Base-by-base conservation (phyloP, 768 basidiomycete species). In the Exidia glandulosa region DNA sequence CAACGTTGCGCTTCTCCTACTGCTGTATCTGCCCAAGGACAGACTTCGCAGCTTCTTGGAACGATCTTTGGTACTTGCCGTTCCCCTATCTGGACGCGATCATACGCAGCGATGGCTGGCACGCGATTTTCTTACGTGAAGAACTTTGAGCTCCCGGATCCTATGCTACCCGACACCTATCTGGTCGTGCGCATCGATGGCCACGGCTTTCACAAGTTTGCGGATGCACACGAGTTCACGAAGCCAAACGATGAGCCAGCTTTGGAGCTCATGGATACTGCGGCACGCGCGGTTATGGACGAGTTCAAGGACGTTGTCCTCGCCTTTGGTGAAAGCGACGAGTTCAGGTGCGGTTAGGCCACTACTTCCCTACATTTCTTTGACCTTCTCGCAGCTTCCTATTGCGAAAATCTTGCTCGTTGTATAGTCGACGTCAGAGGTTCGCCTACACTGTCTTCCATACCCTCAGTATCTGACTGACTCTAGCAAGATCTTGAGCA, bases 291-390 rank as follows among this genome's bases (percentile, higher is more conserved):
- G 54, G 77, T 94, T 47, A 90, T 99, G 90, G 75, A 83, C 32
- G 85, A 87, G 67, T 86, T 87, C 67, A 80, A 82, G 34, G 94
- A 96, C 68, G 82, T 96, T 60, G 76, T 90, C 13, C 78, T 96
- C 23, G 96, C 80, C 0, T 98, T 94, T 69, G 96, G 96, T 1
- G 90, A 99, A 75, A 96, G 94, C 23, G 96, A 99, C 70, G 96
- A 99, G 73, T 98, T 84, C 73, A 96, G 94, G 94, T 88, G 60
- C 57, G 76, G 66, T 27, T 55, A 27, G 33, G 12, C 4, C 32
- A 41, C 5, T 55, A 32, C 48, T 58, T 55, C 30, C 27, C 10
- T 9, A 9, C 10, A 14, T 23, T 27, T 52, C 14, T 32, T 58
- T 23, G n/a, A 1, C 32, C 57, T 54, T 23, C 37, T 13, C n/a